phyloP scores from a whole-genome alignment of 768 basidiomycete species.

The Kwoniella dendrophila region DNA sequence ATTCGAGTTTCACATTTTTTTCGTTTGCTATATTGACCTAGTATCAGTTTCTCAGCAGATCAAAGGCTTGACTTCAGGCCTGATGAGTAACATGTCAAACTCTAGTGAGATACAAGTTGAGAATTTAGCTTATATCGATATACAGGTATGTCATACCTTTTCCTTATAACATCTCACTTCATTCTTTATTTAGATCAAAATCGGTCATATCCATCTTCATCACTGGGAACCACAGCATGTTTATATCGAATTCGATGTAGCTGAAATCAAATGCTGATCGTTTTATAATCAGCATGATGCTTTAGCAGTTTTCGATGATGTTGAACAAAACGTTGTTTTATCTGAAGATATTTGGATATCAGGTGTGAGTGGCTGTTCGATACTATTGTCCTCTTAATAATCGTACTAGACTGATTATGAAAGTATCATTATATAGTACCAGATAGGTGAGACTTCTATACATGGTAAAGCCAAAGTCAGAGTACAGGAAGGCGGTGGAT shows the following conservation, averaged over 20 bases:
- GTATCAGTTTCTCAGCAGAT: neutral
- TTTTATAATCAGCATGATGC: conserved; percentile 65
- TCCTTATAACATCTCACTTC: neutral
- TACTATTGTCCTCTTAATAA: neutral
- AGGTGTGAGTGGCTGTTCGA: conserved; percentile 56
- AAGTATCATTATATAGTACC: conserved; percentile 59
- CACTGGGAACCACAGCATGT: too few species aligned
- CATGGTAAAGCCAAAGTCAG: conserved; percentile 67
- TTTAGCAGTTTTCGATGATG: conserved; percentile 65
- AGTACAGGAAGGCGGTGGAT: conserved; percentile 59
- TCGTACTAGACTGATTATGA: neutral
- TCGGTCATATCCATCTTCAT: too few species aligned
- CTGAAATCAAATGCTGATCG: too few species aligned
- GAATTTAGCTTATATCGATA: conserved; percentile 50
- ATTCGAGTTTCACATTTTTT: too few species aligned
- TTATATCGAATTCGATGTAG: too few species aligned
- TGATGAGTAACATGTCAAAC: too few species aligned
- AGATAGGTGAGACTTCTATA: conserved; percentile 58
- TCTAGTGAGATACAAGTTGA: conserved; percentile 3
- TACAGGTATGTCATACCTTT: conserved; percentile 43
- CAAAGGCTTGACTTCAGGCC: too few species aligned
- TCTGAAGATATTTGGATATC: conserved; percentile 74
- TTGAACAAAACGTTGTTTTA: conserved; percentile 63
- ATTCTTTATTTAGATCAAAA: too few species aligned
- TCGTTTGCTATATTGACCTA: too few species aligned